These are phyloP conservation scores for Cryptosporidium bovis DNA, from an alignment of 169 alveolate species.

Conservation along the genomic window DNA sequence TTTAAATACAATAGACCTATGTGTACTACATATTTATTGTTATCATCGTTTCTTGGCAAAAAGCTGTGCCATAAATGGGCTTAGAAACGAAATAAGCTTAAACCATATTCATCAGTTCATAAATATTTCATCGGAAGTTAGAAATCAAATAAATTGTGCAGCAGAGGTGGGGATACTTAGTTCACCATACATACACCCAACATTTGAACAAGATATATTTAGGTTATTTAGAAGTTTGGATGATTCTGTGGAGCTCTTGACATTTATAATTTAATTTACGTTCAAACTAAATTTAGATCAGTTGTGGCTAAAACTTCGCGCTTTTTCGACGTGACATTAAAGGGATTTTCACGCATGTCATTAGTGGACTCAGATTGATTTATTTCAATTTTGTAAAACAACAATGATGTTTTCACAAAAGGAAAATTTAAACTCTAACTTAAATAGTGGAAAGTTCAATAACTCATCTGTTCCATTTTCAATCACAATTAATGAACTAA, in stretches of 20 bases:
- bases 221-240: constrained; percentile 32
- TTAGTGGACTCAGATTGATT: constrained; percentile 17
- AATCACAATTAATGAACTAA: constrained; percentile 11
- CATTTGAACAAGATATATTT: constrained; percentile 26
- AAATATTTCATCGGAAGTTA: constrained; percentile 14
- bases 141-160: constrained; percentile 32
- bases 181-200: constrained; percentile 55
- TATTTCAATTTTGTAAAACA: neutral
- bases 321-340: constrained; percentile 58
- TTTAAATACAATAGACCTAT: constrained; percentile 35
- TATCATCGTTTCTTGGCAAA: constrained; percentile 39
- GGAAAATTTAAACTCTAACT: constrained; percentile 15
- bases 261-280: constrained; percentile 1
- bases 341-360: constrained; percentile 23
- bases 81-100: neutral
- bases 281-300: constrained; percentile 15
- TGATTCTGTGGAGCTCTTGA: constrained; percentile 30
- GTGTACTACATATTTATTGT: constrained; percentile 23
- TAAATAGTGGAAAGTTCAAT: neutral
- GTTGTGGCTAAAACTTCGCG: neutral
- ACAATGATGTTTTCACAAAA: constrained; percentile 16
- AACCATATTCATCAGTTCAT: constrained; percentile 36
- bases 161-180: constrained; percentile 32
- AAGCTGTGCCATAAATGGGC: constrained; percentile 5
- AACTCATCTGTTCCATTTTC: neutral